Evolutionary conservation across 257 asterid species (phyloP), one percentile per base, ranked within the genome.

Genomic region (Craterostigma plantagineum): DNA sequence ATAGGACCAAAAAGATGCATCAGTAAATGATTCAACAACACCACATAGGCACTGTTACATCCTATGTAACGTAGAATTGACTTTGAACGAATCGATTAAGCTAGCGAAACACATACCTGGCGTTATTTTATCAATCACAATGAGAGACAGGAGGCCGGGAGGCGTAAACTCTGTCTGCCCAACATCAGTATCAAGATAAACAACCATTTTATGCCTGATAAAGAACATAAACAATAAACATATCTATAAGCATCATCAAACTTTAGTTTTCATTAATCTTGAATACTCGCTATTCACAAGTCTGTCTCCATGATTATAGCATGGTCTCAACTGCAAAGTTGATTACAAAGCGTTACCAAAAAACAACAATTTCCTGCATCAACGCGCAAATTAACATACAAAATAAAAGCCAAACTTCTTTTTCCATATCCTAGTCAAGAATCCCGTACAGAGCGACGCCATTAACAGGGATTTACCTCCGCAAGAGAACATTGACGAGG

Each of bases 141-240:
- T 69, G 18, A 90, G 85, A 10, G 94, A 79, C 34, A 83, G 59
- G 23, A 84, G 78, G 38, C 95, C 95, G 38, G 94, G 91, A 53
- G 94, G 76, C 41, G 93, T 90, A 62, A 90, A 90, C 66, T 83
- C 98, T 7, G 94, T 54, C 77, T 83, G 98, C 46, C 95, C 95
- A 60, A 79, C 94, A 67, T 90, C 98, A 37, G 95, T 90, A 61
- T 90, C 98, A 58, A 90, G 78, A 62, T 72, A 90, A 65, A 92
- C 93, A 54, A 83, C 95, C 38, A 58, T 79, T 55, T 65, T 72
- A 64, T 75, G 81, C 72, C 98, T 90, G 77, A 49, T 36, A 18
- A 57, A 30, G 9, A 11, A 18, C n/a, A 38, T 35, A n/a, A 18
- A n/a, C n/a, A n/a, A n/a, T n/a, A n/a, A 42, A 4, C 48, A 44